A percentile compares a stretch with the other conserved stretches of the same genome.
Evolutionary conservation across 495 filamentous ascomycete genomes (phyloP).

Genomic region (Oidiodendron maius): DNA sequence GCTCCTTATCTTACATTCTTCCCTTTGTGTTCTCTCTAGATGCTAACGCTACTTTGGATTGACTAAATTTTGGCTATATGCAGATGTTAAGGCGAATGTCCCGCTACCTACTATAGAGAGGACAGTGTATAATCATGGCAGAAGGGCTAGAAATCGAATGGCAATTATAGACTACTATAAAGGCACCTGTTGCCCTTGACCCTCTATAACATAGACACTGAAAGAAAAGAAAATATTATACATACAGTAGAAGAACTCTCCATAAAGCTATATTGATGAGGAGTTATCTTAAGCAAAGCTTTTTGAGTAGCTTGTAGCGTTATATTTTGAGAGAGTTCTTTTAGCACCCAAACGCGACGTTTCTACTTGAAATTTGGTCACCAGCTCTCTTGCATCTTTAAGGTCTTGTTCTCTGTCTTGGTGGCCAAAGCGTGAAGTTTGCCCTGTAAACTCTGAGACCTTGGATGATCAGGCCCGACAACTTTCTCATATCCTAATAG

Average conservation of each 20-base stretch:
- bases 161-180: background rate
- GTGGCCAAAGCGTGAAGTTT: slow-evolving; percentile 2
- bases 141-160: background rate
- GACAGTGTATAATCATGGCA: background rate
- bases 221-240: too few species aligned
- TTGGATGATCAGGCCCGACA: slow-evolving; percentile 9
- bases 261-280: background rate
- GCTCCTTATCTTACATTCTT: background rate
- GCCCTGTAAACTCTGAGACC: slow-evolving; percentile 4
- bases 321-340: background rate
- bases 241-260: background rate
- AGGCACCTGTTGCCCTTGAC: too few species aligned
- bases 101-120: background rate
- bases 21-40: background rate
- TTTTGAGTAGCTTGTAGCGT: slow-evolving; percentile 1
- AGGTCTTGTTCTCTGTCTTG: background rate
- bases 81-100: background rate
- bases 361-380: background rate
- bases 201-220: too few species aligned
- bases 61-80: background rate
- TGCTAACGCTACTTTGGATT: background rate
- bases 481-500: slow-evolving; percentile 6
- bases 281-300: slow-evolving; percentile 1
- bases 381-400: background rate
- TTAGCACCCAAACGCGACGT: background rate